These are phyloP conservation scores for Periconia macrospinosa DNA, from an alignment of 2,329 filamentous ascomycete genomes.

Conservation along the genomic window DNA sequence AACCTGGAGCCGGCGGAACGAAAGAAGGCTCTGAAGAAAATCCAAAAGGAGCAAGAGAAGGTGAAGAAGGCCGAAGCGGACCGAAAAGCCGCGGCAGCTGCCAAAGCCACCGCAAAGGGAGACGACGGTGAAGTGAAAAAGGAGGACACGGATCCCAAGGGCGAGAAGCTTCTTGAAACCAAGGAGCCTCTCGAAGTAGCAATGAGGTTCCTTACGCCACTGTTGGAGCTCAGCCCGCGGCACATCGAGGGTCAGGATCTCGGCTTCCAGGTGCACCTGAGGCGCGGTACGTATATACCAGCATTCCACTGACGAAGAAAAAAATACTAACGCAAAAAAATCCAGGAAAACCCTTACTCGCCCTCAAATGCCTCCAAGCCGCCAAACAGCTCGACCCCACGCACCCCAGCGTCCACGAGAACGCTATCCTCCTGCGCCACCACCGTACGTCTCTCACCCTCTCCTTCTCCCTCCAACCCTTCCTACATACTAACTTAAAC, in stretches of 20 bases:
- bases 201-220: slow-evolving; percentile 79
- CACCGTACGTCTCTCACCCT: slow-evolving; percentile 49
- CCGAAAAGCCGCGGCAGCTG: slow-evolving; percentile 76
- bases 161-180: slow-evolving; percentile 77
- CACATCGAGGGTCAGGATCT: slow-evolving; percentile 79
- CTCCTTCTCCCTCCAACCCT: slow-evolving; percentile 27
- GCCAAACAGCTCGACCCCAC: slow-evolving; percentile 69
- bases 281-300: slow-evolving; percentile 66
- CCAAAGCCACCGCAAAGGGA: slow-evolving; percentile 59
- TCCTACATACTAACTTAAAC: slow-evolving; percentile 7
- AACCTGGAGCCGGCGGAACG: slow-evolving; percentile 63
- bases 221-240: slow-evolving; percentile 81
- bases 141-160: slow-evolving; percentile 86
- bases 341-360: slow-evolving; percentile 82
- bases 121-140: slow-evolving; percentile 72
- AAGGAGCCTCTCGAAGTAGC: slow-evolving; percentile 82
- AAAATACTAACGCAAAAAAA: slow-evolving; percentile 5
- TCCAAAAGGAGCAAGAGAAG: slow-evolving; percentile 72
- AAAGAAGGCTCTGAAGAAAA: slow-evolving; percentile 89
- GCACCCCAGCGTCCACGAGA: slow-evolving; percentile 74
- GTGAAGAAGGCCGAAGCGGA: slow-evolving; percentile 77
- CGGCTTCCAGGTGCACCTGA: slow-evolving; percentile 87
- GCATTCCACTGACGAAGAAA: background rate
- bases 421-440: slow-evolving; percentile 70
- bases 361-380: slow-evolving; percentile 80